Evolutionary conservation across 2,329 filamentous ascomycete genomes (phyloP).

Genomic region (Fusarium nodosum): DNA sequence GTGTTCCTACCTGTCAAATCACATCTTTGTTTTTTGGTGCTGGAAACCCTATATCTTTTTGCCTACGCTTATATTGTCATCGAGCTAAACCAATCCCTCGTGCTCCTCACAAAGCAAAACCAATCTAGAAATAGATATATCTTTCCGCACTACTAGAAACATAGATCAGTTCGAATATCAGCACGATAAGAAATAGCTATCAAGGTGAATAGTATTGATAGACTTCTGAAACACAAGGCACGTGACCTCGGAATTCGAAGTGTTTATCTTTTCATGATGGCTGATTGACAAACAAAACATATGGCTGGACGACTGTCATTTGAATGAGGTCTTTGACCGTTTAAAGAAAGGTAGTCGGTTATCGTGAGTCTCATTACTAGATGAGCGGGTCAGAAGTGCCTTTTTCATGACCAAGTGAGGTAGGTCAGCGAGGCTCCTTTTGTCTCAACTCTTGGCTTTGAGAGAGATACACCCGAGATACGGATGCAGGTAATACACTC

Average conservation of each 20-base stretch:
- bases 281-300: not conserved
- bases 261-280: slow-evolving; percentile 2
- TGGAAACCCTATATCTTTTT: not conserved
- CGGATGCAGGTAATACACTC: slow-evolving; percentile 36
- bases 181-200: not conserved
- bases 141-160: not conserved
- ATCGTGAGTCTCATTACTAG: not conserved
- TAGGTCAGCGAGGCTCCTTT: slow-evolving; percentile 4
- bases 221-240: not conserved
- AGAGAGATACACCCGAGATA: slow-evolving; percentile 13
- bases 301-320: not conserved
- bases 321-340: not conserved
- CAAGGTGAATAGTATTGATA: not conserved
- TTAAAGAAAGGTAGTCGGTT: not conserved
- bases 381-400: slow-evolving; percentile 4
- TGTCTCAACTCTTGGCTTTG: slow-evolving; percentile 11
- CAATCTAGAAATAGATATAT: not conserved
- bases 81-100: no score
- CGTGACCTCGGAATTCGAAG: slow-evolving; percentile 17
- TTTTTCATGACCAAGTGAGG: slow-evolving; percentile 21
- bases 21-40: not conserved
- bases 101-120: not conserved
- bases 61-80: not conserved
- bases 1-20: not conserved
- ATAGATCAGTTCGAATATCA: not conserved